Percentiles rank a stretch among this genome's conserved stretches.
Conservation (phyloP, 176 grass and related monocot species). For the Oropetium thomaeum region DNA sequence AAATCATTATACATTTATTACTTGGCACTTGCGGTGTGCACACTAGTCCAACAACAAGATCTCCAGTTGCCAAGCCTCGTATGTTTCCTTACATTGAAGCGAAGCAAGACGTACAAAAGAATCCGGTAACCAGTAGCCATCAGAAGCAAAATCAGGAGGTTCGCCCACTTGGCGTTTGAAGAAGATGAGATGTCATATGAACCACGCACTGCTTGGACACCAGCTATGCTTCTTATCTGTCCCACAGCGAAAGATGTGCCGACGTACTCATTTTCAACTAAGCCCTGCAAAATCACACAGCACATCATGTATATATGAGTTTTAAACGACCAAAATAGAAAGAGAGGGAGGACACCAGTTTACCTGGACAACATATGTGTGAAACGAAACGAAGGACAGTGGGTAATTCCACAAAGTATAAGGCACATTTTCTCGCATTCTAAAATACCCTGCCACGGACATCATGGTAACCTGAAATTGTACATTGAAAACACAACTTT, state of each 20-base stretch:
- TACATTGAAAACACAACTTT: neutral
- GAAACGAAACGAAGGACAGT: conserved; percentile 70
- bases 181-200: conserved; percentile 80
- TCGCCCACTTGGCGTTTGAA: conserved; percentile 57
- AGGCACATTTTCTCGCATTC: conserved; percentile 51
- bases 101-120: conserved; percentile 60
- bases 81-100: conserved; percentile 48
- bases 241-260: conserved; percentile 85
- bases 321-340: neutral
- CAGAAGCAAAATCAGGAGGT: conserved; percentile 66
- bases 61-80: conserved; percentile 23
- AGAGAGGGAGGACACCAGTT: neutral
- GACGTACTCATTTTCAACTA: conserved; percentile 90
- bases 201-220: conserved; percentile 74
- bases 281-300: conserved; percentile 43
- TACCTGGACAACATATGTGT: conserved; percentile 74
- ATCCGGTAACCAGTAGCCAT: conserved; percentile 73
- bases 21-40: conserved; percentile 35
- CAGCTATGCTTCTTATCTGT: conserved; percentile 73
- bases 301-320: neutral
- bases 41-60: conserved; percentile 39
- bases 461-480: conserved; percentile 70
- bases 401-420: conserved; percentile 75
- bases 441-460: conserved; percentile 89
- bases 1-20: too few species aligned